Percentiles rank a stretch among this genome's conserved stretches.
Conservation (phyloP, 805 yeast species). For the Sungouiella thailandica region DNA sequence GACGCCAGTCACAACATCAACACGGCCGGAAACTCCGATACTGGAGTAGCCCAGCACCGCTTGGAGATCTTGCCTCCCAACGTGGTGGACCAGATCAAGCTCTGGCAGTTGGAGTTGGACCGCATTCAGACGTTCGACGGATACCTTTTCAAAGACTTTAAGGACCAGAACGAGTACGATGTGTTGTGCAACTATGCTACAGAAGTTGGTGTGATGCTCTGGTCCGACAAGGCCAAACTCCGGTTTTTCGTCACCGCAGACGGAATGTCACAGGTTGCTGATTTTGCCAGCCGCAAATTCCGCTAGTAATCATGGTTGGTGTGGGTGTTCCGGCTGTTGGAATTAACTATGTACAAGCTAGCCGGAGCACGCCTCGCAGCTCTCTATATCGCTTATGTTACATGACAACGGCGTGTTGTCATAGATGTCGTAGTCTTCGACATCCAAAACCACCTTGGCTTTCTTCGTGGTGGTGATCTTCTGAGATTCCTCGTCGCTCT, state of each 20-base stretch:
- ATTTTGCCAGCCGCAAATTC: slow-evolving; percentile 66
- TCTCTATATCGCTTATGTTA: slow-evolving; percentile 19
- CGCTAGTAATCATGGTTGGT: slow-evolving; percentile 3
- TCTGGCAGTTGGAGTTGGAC: slow-evolving; percentile 96
- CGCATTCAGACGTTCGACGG: slow-evolving; percentile 86
- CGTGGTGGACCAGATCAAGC: slow-evolving; percentile 89
- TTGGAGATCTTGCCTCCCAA: slow-evolving; percentile 82
- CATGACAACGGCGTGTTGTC: slow-evolving; percentile 33
- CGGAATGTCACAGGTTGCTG: slow-evolving; percentile 87
- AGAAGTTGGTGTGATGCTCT: slow-evolving; percentile 86
- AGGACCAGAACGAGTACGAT: slow-evolving; percentile 71
- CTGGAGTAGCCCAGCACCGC: slow-evolving; percentile 40
- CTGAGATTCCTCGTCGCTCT: neutral
- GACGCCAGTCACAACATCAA: slow-evolving; percentile 47
- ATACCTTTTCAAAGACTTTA: slow-evolving; percentile 80
- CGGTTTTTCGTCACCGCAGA: slow-evolving; percentile 84
- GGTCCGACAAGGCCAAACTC: slow-evolving; percentile 69
- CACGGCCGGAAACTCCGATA: slow-evolving; percentile 36
- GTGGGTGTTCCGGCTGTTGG: neutral
- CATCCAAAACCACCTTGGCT: neutral
- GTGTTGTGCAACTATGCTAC: slow-evolving; percentile 70
- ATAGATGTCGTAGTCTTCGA: slow-evolving; percentile 22
- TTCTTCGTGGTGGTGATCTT: neutral
- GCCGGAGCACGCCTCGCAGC: slow-evolving; percentile 23
- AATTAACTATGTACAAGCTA: slow-evolving; percentile 7